Conservation (phyloP, 208 protist genomes). For the Leishmania tarentolae region DNA sequence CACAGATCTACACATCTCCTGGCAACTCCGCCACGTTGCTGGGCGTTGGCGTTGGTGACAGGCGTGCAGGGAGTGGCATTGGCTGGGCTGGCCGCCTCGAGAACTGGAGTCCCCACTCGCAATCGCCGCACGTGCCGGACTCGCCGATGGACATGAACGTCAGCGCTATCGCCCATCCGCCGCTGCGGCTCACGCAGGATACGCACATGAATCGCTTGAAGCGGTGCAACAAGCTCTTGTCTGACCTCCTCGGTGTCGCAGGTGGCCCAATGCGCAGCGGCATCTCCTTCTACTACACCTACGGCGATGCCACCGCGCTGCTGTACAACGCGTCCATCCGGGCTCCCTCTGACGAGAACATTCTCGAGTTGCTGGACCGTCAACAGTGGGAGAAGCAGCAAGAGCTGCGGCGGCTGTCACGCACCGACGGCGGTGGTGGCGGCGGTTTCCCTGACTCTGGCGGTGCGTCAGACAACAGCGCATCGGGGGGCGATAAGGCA, state of each 20-base stretch:
- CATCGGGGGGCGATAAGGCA: neutral
- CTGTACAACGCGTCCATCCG: conserved; percentile 65
- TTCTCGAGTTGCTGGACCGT: conserved; percentile 35
- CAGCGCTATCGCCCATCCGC: neutral
- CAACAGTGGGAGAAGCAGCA: conserved; percentile 13
- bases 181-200: conserved; percentile 6
- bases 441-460: neutral
- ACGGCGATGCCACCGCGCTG: conserved; percentile 49
- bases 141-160: conserved; percentile 9
- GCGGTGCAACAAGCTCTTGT: conserved; percentile 38
- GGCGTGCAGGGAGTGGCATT: neutral
- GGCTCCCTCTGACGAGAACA: conserved; percentile 41
- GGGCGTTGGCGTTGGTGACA: neutral
- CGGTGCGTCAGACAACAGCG: neutral
- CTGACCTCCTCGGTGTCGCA: conserved; percentile 39
- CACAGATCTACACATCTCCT: neutral
- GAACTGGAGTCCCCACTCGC: neutral
- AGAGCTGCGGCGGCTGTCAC: conserved; percentile 2
- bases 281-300: conserved; percentile 62
- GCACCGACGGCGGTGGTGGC: neutral
- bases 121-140: conserved; percentile 12
- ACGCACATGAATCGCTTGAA: conserved; percentile 34
- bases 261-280: conserved; percentile 48
- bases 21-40: neutral
- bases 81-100: neutral